Evolutionary conservation across 768 basidiomycete species (phyloP), one percentile per base, ranked within the genome.

Genomic region (Trametes cubensis): DNA sequence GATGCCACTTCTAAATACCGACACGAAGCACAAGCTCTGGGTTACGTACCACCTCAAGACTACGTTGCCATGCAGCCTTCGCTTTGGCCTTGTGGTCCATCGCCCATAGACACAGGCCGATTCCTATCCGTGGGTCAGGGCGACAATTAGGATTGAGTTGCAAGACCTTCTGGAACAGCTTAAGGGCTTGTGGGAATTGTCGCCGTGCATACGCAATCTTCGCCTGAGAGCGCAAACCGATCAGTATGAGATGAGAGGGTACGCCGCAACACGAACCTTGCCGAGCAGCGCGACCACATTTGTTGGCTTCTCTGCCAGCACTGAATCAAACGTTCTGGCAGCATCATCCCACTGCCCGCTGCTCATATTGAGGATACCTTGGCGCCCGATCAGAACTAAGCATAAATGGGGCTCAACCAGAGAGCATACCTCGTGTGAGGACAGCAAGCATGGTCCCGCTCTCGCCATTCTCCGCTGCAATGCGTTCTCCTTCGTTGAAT

Each of bases 51-150:
- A 94, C 85, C 75, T 92, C 91, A 56, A 93, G 71, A 66, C 92
- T 92, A 38, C 95, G 81, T 69, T 94, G 83, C 96, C 97, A 99
- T 0, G 96, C 96, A 23, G 83, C 83, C 66, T 86, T 88, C 0
- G 96, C 97, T 66, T 88, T 89, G 2, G 81, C 80, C 63, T 88
- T 89, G 67, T 96, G 85, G 61, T 90, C 90, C 77, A 97, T 79
- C 4, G 90, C 85, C 94, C 93, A 98, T 21, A 94, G 79, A 74
- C 96, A 98, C 5, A 99, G 77, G 10, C 97, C 97, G 42, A 98
- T 93, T 18, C 97, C 97, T 60, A 98, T 90, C 7, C 97, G 85
- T 38, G 97, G 96, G 73, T 99, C 96, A 0, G 96, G 97, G 25
- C 81, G 77, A 75, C 92, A 94, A 18, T 81, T 76, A 0, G 96